Base-by-base conservation (phyloP, 2,329 filamentous ascomycete genomes). In the Calonectria pteridis region DNA sequence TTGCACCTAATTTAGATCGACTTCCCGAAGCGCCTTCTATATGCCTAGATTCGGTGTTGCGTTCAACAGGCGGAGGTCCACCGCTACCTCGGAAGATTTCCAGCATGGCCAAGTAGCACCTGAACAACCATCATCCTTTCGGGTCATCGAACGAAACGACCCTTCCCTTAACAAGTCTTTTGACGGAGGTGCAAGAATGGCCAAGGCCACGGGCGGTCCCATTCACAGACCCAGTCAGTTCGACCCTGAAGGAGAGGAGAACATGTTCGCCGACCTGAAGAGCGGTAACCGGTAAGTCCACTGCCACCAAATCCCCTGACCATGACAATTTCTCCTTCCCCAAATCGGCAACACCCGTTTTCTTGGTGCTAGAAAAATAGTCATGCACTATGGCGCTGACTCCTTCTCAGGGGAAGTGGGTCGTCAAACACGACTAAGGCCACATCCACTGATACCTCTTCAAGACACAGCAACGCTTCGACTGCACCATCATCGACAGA, bases 1-100 rank as follows among this genome's bases (percentile, higher is more conserved):
- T 70, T 78, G 69, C 68, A 72, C 71, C 71, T 80, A 80, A 80
- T 79, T 71, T 75, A 76, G 51, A 66, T 43, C 69, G 50, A 76
- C 31, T 72, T 71, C 63, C 40, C 72, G 40, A 77, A 72, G 76
- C 72, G 74, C 73, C 73, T 80, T 81, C 78, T 88, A 88, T 84
- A 92, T 92, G 90, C 89, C 89, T 90, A 91, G 89, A 85, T 92
- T 92, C 83, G 88, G 89, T 75, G 88, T 89, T 81, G 85, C 87
- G 75, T 92, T 92, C 76, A 87, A 85, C 80, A 87, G 89, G 89
- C 90, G 90, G 87, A 91, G 89, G 86, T 90, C 89, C 75, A 87
- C 88, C 86, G 88, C 87, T 71, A 87, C 87, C 85, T 87, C 87
- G 74, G 88, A 90, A 76, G 89, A 88, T 76, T 83, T 89, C 75